A percentile compares a stretch with the other conserved stretches of the same genome.
phyloP scores from a whole-genome alignment of 2,329 filamentous ascomycete genomes.

The Madurella mycetomatis region DNA sequence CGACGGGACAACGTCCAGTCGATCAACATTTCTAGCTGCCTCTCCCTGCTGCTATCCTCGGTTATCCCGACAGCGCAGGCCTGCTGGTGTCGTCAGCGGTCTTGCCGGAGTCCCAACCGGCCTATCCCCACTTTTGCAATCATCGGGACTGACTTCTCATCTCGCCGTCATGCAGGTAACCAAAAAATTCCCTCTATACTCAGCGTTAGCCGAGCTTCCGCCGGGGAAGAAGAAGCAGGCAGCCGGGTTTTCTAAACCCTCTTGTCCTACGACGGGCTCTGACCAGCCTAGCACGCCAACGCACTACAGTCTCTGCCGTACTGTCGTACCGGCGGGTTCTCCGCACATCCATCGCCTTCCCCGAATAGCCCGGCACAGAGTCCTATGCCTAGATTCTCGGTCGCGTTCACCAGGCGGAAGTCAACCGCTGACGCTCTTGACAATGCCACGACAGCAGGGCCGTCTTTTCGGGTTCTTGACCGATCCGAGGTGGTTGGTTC shows the following conservation, averaged over 20 bases:
- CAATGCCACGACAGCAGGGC: conserved; percentile 45
- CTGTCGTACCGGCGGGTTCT: not conserved
- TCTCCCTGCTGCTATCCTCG: not conserved
- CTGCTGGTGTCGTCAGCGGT: too few relatives aligned
- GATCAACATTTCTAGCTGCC: not conserved
- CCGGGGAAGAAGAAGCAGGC: too few relatives aligned
- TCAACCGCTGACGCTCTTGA: conserved; percentile 53
- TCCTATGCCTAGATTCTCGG: conserved; percentile 59
- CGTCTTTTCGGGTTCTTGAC: conserved; percentile 57
- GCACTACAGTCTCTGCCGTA: not conserved
- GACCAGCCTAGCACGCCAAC: not conserved
- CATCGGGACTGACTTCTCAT: not conserved
- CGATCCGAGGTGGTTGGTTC: conserved; percentile 42
- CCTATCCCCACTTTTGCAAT: not conserved
- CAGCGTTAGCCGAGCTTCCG: too few relatives aligned
- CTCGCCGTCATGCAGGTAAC: not conserved
- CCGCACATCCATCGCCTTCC: not conserved
- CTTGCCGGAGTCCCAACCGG: not conserved
- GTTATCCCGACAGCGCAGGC: not conserved
- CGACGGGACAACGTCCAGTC: not conserved
- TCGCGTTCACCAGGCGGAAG: conserved; percentile 56
- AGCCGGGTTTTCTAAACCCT: not conserved
- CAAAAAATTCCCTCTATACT: not conserved
- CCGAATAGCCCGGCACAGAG: conserved; percentile 10
- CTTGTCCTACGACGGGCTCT: not conserved